Evolutionary conservation across 331 rosid species (phyloP).

Genomic region (Phaseolus coccineus): DNA sequence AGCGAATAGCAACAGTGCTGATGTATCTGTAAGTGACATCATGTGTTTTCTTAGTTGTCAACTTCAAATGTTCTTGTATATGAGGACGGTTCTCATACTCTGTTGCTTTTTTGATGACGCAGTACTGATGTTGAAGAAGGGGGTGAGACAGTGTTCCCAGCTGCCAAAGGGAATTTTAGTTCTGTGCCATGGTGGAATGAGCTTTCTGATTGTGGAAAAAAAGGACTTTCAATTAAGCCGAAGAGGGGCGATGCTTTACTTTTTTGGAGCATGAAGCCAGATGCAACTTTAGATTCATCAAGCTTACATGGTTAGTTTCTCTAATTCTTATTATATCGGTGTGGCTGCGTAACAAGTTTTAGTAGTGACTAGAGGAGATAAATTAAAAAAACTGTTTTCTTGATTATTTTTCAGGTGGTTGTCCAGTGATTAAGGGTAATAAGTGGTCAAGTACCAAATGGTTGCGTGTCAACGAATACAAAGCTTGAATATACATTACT

Average conservation of each 20-base stretch:
- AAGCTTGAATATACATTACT: slow-evolving; percentile 55
- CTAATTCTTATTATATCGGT: background rate
- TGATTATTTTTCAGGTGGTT: slow-evolving; percentile 79
- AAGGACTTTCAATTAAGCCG: slow-evolving; percentile 93
- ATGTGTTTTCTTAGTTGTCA: slow-evolving; percentile 36
- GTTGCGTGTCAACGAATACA: slow-evolving; percentile 84
- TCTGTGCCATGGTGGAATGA: slow-evolving; percentile 98
- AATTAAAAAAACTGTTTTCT: slow-evolving; percentile 26
- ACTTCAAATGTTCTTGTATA: slow-evolving; percentile 26
- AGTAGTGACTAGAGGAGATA: slow-evolving; percentile 33
- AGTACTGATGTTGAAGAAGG: slow-evolving; percentile 99
- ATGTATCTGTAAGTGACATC: slow-evolving; percentile 91
- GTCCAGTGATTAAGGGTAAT: slow-evolving; percentile 94
- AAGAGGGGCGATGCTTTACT: slow-evolving; percentile 96
- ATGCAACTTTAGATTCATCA: slow-evolving; percentile 85
- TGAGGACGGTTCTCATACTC: slow-evolving; percentile 29
- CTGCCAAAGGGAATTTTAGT: slow-evolving; percentile 90
- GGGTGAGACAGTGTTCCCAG: slow-evolving; percentile 99
- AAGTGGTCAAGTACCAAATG: slow-evolving; percentile 99
- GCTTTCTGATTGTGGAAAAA: slow-evolving; percentile 91
- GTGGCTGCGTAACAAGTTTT: slow-evolving; percentile 37
- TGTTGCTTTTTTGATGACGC: slow-evolving; percentile 47
- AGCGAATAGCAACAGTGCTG: slow-evolving; percentile 90
- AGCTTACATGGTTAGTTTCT: slow-evolving; percentile 89
- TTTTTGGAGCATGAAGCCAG: slow-evolving; percentile 99